Conservation (phyloP, 495 filamentous ascomycete species). For the Podospora comata region DNA sequence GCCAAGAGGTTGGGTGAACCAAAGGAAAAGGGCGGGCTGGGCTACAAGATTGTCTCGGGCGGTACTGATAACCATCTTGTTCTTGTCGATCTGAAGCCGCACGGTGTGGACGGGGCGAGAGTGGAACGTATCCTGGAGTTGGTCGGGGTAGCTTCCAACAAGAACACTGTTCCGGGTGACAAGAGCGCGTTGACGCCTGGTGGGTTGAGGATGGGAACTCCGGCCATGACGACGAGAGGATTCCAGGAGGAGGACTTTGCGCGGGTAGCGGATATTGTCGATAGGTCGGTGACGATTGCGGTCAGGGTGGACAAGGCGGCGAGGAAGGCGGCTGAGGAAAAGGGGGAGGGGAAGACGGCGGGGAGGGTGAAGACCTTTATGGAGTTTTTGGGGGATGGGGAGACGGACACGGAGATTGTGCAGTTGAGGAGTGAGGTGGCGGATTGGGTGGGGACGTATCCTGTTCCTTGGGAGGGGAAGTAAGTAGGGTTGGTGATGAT, state of each 20-base stretch:
- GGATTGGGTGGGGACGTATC: slow-evolving; percentile 93
- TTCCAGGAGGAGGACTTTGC: slow-evolving; percentile 84
- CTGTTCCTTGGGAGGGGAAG: slow-evolving; percentile 68
- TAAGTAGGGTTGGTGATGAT: slow-evolving; percentile 2
- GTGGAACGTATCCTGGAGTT: slow-evolving; percentile 94
- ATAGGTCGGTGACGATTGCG: slow-evolving; percentile 82
- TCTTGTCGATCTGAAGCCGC: slow-evolving; percentile 90
- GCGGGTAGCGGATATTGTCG: slow-evolving; percentile 89
- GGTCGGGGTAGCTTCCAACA: slow-evolving; percentile 93
- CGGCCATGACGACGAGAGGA: slow-evolving; percentile 95
- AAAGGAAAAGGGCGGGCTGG: slow-evolving; percentile 71
- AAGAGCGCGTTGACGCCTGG: slow-evolving; percentile 88
- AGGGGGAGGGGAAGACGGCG: slow-evolving; percentile 70
- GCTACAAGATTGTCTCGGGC: slow-evolving; percentile 86
- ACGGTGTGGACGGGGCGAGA: slow-evolving; percentile 82
- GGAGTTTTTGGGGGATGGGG: slow-evolving; percentile 77
- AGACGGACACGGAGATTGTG: slow-evolving; percentile 80
- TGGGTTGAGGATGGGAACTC: slow-evolving; percentile 87
- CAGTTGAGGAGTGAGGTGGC: slow-evolving; percentile 84
- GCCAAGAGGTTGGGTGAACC: slow-evolving; percentile 67
- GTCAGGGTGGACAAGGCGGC: slow-evolving; percentile 79
- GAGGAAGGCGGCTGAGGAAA: slow-evolving; percentile 68
- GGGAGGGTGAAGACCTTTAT: slow-evolving; percentile 79
- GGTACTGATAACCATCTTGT: slow-evolving; percentile 98
- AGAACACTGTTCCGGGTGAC: slow-evolving; percentile 97